Base-by-base conservation (phyloP, 75 land plant species). In the Picea sitchensis region DNA sequence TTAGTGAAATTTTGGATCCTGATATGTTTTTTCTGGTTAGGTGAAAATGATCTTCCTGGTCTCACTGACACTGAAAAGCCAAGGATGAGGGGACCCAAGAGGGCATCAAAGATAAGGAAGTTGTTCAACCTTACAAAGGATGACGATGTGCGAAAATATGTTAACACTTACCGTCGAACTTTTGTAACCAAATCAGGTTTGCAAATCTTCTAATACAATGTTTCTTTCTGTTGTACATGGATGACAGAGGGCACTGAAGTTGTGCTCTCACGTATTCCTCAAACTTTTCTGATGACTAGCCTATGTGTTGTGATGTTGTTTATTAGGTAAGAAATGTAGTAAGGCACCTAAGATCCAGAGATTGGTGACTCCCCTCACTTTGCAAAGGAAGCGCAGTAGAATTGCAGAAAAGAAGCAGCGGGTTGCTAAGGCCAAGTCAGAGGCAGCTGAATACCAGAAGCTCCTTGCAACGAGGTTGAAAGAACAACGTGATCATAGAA, bases 321-420 rank as follows among this genome's bases (percentile, higher is more conserved):
- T 76, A 56, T 64, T 93, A 92, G 98, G 98, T 14, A 95, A 95
- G 84, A 91, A 90, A 79, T 75, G 86, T 17, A 92, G 95, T 82
- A 94, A 94, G 78, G 97, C 97, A 54, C 97, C 97, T 41, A 94
- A 95, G 81, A 95, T 95, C 57, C 97, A 95, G 89, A 91, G 98
- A 85, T 79, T 95, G 81, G 98, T 95, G 36, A 95, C 98, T 63
- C 98, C 98, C 2, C 61, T 91, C 77, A 93, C 95, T 2, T 77
- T 95, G 75, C 98, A 95, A 59, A 92, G 98, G 86, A 95, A 95
- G 93, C 84, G 95, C 12, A 82, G 75, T 0, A 85, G 93, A 79
- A 86, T 91, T 77, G 91, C 98, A 4, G 91, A 87, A 63, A 95
- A 92, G 90, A 95, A 92, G 84, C 82, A 85, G 90, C 84, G 98